Percentiles rank a stretch among this genome's conserved stretches.
These are phyloP conservation scores for Trichophyton benhamiae DNA, from an alignment of 2,329 filamentous ascomycete species.

Conservation along the genomic window DNA sequence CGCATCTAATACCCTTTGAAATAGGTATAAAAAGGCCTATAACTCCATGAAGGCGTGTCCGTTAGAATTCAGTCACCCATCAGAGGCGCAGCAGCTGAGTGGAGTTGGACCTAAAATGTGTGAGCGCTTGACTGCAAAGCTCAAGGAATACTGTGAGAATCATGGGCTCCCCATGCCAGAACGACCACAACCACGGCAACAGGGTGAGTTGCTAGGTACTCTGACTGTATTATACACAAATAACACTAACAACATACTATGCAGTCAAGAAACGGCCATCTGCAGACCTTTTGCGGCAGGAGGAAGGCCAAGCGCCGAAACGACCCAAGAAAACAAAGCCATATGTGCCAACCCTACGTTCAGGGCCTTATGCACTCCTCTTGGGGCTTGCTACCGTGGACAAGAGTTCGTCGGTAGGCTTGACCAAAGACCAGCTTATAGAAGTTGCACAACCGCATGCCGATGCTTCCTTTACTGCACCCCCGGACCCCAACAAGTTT, in stretches of 20 bases:
- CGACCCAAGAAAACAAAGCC: slow-evolving; percentile 46
- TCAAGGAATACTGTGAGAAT: slow-evolving; percentile 47
- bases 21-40: slow-evolving; percentile 63
- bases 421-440: slow-evolving; percentile 58
- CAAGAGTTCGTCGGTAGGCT: slow-evolving; percentile 42
- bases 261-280: slow-evolving; percentile 22
- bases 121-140: slow-evolving; percentile 50
- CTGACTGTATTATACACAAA: neutral
- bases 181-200: slow-evolving; percentile 37
- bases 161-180: slow-evolving; percentile 58
- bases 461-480: slow-evolving; percentile 59
- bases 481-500: slow-evolving; percentile 53
- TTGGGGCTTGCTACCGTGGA: slow-evolving; percentile 51
- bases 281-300: slow-evolving; percentile 17
- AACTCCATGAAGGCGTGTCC: slow-evolving; percentile 66
- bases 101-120: slow-evolving; percentile 63
- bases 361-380: slow-evolving; percentile 61
- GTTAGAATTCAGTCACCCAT: slow-evolving; percentile 57
- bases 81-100: slow-evolving; percentile 58
- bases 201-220: neutral
- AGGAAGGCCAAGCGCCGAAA: slow-evolving; percentile 38
- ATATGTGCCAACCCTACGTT: slow-evolving; percentile 62
- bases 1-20: neutral
- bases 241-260: slow-evolving; percentile 8
- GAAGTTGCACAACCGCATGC: slow-evolving; percentile 58